Evolutionary conservation across 306 rosid genomes (phyloP), one percentile per base, ranked within the genome.

Genomic region (Castanea mollissima): DNA sequence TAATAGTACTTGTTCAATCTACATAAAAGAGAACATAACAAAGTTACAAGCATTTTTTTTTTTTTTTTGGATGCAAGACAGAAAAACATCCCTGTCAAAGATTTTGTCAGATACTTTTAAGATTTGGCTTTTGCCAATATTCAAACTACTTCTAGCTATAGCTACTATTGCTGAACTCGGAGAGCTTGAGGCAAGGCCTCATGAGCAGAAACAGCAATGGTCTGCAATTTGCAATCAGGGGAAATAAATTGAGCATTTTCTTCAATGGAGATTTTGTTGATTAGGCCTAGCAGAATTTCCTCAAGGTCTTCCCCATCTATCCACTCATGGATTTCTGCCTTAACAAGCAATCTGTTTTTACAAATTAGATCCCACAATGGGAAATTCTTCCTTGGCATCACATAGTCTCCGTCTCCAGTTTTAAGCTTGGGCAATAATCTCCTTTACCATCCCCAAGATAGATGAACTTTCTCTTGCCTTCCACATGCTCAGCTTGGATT

Each of bases 321-420:
- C 91, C 92, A 88, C 6, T 75, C 90, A 69, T 88, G 87, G 62
- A 88, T 87, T 80, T 87, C 84, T 73, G 91, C 92, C 74, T 91
- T 88, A 13, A 91, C 3, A 29, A 84, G 73, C 27, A 5, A 27
- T 76, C 91, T 86, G 59, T 85, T 85, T 80, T 78, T 79, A 81
- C 85, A 78, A 6, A 91, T 87, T 69, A 91, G 86, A 5, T 88
- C 90, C 95, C 92, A 91, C 3, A 85, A 64, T 0, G 92, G 92
- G 55, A 83, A 91, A 44, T 85, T 83, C 89, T 80, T 91, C 80
- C 92, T 91, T 76, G 95, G 95, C 95, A 91, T 87, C 81, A 87
- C 58, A 31, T 87, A 82, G 44, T 88, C 86, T 70, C 57, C 81
- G 19, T 83, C 91, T 78, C 44, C 75, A 4, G 85, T 74, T 85